Conservation (phyloP, 2,329 filamentous ascomycete species). For the Curvularia verruculosa region DNA sequence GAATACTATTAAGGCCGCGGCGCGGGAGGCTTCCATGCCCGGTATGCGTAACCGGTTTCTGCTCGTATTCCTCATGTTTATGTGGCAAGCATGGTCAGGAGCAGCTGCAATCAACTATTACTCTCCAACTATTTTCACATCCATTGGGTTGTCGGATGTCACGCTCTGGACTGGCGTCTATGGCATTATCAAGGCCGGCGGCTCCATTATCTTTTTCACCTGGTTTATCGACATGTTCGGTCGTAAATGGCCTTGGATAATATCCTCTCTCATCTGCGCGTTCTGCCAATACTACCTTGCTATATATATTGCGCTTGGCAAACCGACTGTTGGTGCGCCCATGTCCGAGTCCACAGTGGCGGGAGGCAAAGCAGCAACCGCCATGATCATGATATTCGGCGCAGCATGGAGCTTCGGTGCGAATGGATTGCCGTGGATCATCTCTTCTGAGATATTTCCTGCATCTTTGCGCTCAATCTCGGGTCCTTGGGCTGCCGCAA, state of each 20-base stretch:
- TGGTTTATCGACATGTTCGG: slow-evolving; percentile 49
- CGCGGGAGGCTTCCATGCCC: slow-evolving; percentile 37
- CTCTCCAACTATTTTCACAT: slow-evolving; percentile 45
- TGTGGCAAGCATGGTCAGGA: slow-evolving; percentile 46
- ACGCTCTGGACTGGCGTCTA: slow-evolving; percentile 49
- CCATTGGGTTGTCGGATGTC: slow-evolving; percentile 44
- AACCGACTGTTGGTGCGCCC: slow-evolving; percentile 34
- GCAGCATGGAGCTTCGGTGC: slow-evolving; percentile 49
- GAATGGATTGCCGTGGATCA: slow-evolving; percentile 53
- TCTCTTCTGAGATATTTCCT: slow-evolving; percentile 54
- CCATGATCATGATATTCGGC: slow-evolving; percentile 52
- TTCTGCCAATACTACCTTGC: slow-evolving; percentile 49
- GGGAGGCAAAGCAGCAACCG: slow-evolving; percentile 49
- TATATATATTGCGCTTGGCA: slow-evolving; percentile 45
- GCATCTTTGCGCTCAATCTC: slow-evolving; percentile 48
- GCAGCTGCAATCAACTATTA: slow-evolving; percentile 50
- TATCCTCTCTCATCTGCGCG: slow-evolving; percentile 46
- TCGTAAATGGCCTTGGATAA: slow-evolving; percentile 47
- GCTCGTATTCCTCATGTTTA: slow-evolving; percentile 51
- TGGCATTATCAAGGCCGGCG: slow-evolving; percentile 46
- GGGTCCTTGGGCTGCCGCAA: slow-evolving; percentile 47
- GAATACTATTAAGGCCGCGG: slow-evolving; percentile 39
- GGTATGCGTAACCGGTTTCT: slow-evolving; percentile 52
- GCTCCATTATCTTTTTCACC: slow-evolving; percentile 47
- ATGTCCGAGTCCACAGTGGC: slow-evolving; percentile 44